phyloP scores from a whole-genome alignment of 2,329 filamentous ascomycete genomes.

The Aureobasidium sp. region DNA sequence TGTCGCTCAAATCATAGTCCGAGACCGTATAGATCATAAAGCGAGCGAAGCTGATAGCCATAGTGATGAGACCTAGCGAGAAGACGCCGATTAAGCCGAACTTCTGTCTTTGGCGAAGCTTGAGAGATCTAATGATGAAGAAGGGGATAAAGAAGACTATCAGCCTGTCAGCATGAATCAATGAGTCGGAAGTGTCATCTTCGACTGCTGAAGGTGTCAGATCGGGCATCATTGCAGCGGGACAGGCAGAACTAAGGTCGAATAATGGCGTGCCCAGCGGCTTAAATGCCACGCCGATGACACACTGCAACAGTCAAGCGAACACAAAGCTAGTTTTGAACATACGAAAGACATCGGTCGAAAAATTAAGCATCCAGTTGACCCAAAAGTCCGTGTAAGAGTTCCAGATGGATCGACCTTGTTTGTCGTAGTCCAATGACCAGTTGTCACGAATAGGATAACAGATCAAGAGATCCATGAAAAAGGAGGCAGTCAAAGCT shows the following conservation, averaged over 20 bases:
- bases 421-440: constrained; percentile 5
- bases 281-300: neutral
- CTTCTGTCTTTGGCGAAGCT: constrained; percentile 9
- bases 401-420: constrained; percentile 8
- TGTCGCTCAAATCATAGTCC: constrained; percentile 3
- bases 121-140: constrained; percentile 3
- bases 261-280: neutral
- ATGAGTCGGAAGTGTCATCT: neutral
- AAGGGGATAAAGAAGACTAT: constrained; percentile 5
- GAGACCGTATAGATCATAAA: constrained; percentile 3
- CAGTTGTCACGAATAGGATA: neutral
- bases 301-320: neutral
- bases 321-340: neutral
- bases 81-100: constrained; percentile 8
- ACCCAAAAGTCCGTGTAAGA: neutral
- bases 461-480: neutral
- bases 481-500: neutral
- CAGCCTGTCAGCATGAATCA: neutral
- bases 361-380: constrained; percentile 2
- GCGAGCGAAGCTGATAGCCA: constrained; percentile 10
- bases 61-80: constrained; percentile 5
- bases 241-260: no score
- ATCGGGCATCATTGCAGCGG: neutral
- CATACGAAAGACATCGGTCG: neutral
- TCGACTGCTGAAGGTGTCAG: neutral